Base-by-base conservation (phyloP, 371 early-diverging fungal genomes). In the Haplosporangium sp. region DNA sequence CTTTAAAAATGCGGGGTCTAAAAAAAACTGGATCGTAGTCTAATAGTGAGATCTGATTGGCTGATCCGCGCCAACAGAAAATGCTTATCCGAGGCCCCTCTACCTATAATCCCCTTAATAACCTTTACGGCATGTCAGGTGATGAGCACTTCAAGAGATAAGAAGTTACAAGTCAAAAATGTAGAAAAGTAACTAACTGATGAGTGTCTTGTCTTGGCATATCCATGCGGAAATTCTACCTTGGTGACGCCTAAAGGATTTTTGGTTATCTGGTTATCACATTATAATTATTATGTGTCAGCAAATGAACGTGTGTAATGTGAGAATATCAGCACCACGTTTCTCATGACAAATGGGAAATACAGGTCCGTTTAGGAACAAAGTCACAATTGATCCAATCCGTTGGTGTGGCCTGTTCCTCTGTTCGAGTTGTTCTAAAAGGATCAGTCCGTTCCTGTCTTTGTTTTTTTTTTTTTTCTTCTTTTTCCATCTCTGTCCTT, bases 1-100 rank as follows among this genome's bases (percentile, higher is more conserved):
- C 56, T 13, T 9, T 35, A 34, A 37, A 59, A 58, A 60, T 40
- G 52, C 42, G 40, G 53, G 40, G 68, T 20, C 35, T 44, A 4
- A 4, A 68, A 68, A 68, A 68, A 68, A 68, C 61, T 68, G 68
- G 68, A 61, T 60, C 61, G 11, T 20, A 13, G 50, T 13, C 27
- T 5, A 9, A 48, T 48, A 1, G 1, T 9, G 13, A 5, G 13
- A 48, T 47, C 34, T 67, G 67, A 67, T 67, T 67, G 67, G 67
- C 45, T 50, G 63, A 19, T 27, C 27, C 27, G 27, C 27, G 27
- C 27, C 27, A 27, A 27, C 27, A 27, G 27, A 27, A 27, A 27
- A 27, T 27, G 27, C 27, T 27, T 27, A 27, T 27, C 27, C 27
- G 27, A 27, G 27, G 27, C 27, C 27, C 27, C 27, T 27, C 27